phyloP scores from a whole-genome alignment of 305 asterid species.

The Nicotiana rustica region DNA sequence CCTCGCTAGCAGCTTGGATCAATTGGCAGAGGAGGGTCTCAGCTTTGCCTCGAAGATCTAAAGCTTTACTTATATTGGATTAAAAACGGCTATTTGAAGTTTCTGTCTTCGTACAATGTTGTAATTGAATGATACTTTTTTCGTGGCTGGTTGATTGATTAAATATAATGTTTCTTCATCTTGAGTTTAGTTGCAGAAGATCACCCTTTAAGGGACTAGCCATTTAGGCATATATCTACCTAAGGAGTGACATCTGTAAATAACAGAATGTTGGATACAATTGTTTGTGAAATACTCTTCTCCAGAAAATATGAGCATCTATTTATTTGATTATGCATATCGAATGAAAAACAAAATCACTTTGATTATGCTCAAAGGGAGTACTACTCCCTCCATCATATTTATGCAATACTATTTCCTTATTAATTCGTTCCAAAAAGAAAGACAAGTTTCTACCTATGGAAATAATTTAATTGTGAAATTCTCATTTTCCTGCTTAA shows the following conservation, averaged over 20 bases:
- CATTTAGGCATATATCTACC: background rate
- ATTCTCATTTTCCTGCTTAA: background rate
- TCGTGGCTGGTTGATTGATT: constrained; percentile 18
- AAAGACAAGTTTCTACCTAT: background rate
- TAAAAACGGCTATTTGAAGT: constrained; percentile 4
- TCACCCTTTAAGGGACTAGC: constrained; percentile 18
- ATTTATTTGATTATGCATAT: background rate
- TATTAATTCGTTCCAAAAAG: too few species aligned
- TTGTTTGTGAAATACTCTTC: background rate
- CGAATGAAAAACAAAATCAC: background rate
- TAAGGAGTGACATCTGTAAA: constrained; percentile 24
- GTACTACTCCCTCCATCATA: background rate
- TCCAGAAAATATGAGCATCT: constrained; percentile 25
- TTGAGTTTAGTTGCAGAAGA: constrained; percentile 29
- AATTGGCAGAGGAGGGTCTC: constrained; percentile 74
- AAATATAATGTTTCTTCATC: constrained; percentile 17
- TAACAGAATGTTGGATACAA: constrained; percentile 17
- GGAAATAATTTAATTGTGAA: background rate
- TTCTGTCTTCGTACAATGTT: background rate
- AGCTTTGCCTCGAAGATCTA: constrained; percentile 73
- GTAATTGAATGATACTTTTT: constrained; percentile 24
- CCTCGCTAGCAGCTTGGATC: constrained; percentile 59
- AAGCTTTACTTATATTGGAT: constrained; percentile 22
- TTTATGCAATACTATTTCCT: background rate
- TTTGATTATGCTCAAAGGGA: background rate